phyloP scores from a whole-genome alignment of 2,329 filamentous ascomycete genomes.

The Colletotrichum sp. region DNA sequence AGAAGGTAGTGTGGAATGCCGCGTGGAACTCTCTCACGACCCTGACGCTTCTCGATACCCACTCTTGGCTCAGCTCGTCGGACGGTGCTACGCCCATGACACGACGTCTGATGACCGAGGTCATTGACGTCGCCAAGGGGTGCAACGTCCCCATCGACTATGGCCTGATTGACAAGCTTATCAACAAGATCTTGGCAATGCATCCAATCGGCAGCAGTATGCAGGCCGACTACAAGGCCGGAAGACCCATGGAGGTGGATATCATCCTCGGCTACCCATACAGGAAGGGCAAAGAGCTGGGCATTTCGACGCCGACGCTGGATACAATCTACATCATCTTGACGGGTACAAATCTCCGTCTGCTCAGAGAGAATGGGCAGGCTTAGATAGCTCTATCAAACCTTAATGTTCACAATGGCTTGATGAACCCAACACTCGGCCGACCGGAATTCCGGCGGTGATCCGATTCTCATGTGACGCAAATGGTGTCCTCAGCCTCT shows the following conservation, averaged over 20 bases:
- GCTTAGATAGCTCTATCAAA: background rate
- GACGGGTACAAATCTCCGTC: constrained; percentile 30
- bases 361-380: constrained; percentile 2
- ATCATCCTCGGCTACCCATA: constrained; percentile 67
- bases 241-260: constrained; percentile 64
- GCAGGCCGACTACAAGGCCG: constrained; percentile 61
- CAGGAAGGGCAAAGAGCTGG: constrained; percentile 55
- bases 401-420: background rate
- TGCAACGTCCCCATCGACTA: constrained; percentile 51
- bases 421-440: background rate
- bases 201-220: constrained; percentile 54
- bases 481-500: background rate
- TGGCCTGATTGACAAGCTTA: constrained; percentile 49
- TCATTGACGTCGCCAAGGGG: constrained; percentile 60
- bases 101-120: constrained; percentile 53
- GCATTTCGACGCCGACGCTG: constrained; percentile 58
- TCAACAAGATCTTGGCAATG: constrained; percentile 50
- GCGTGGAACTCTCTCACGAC: constrained; percentile 66
- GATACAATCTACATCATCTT: constrained; percentile 39
- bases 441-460: background rate
- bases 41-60: constrained; percentile 56
- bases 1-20: constrained; percentile 65
- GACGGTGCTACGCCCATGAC: constrained; percentile 52
- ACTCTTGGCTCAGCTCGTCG: constrained; percentile 50
- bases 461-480: background rate